Evolutionary conservation across 2,329 filamentous ascomycete genomes (phyloP), one percentile per base, ranked within the genome.

Genomic region (Elsinoe perseae): DNA sequence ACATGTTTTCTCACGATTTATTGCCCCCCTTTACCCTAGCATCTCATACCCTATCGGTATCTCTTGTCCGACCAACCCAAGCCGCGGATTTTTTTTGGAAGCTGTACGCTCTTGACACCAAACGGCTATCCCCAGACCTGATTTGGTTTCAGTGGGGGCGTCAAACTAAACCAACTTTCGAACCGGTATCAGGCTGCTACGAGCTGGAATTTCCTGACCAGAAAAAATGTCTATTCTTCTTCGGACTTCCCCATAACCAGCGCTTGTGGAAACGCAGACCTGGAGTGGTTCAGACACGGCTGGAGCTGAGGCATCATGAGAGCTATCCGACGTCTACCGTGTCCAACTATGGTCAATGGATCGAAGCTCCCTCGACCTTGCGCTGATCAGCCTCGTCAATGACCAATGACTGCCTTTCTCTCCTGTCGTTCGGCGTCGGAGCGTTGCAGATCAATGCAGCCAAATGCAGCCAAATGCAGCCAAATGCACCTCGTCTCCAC

Each of bases 371-470:
- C 20, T 43, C 40, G 40, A 23, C 12, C 18, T 10, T 23, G 40
- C 23, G 23, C 23, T 48, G 43, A 48, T 48, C 27, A 28, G 43
- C 43, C 16, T 25, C 3, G 4, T 10, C 25, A n/a, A 23, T n/a
- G n/a, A n/a, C 43, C 43, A 48, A 48, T 48, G 21, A 25, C 25
- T 23, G 7, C n/a, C 18, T 10, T 12, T 48, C 8, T 12, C 43
- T 32, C 43, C 43, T 48, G 43, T 16, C 44, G 44, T 50, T 50
- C 44, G 44, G 44, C 44, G 44, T 50, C 44, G 44, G 44, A 50
- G 44, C 44, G 44, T 32, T 25, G 44, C 25, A 50, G 44, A 50
- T 50, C 44, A 50, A 30, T 32, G 25, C 44, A 50, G 21, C 12
- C n/a, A n/a, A n/a, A n/a, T n/a, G n/a, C n/a, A n/a, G n/a, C n/a